These are phyloP conservation scores for Mucor racemosus DNA, from an alignment of 371 early-diverging fungal species.

Conservation along the genomic window DNA sequence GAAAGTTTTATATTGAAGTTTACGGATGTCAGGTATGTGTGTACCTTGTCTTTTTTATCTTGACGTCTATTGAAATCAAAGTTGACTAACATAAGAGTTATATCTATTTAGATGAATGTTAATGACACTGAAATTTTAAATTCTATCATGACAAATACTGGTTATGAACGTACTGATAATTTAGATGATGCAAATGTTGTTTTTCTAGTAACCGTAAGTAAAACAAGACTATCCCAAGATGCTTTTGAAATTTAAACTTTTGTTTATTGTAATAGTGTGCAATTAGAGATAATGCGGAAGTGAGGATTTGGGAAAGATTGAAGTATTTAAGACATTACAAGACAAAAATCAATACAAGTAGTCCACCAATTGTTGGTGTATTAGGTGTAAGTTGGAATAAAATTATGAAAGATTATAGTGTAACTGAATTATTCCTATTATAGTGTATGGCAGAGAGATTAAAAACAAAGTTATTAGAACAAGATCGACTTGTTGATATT, in stretches of 20 bases:
- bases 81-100: not conserved
- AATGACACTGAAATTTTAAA: slow-evolving; percentile 83
- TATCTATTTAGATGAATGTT: slow-evolving; percentile 66
- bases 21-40: slow-evolving; percentile 74
- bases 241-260: not conserved
- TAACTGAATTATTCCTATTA: not conserved
- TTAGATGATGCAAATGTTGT: slow-evolving; percentile 70
- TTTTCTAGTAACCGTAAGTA: slow-evolving; percentile 71
- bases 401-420: not conserved
- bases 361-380: slow-evolving; percentile 77
- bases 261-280: slow-evolving; percentile 56
- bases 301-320: slow-evolving; percentile 75
- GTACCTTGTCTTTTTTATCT: too few relatives aligned
- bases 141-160: slow-evolving; percentile 72
- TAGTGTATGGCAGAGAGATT: slow-evolving; percentile 79
- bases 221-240: too few relatives aligned
- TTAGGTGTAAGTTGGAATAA: slow-evolving; percentile 58
- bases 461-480: slow-evolving; percentile 73
- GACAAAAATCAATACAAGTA: slow-evolving; percentile 51
- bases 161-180: slow-evolving; percentile 64
- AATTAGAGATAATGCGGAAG: slow-evolving; percentile 81
- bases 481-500: slow-evolving; percentile 76
- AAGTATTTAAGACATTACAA: slow-evolving; percentile 60
- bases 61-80: not conserved
- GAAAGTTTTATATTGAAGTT: slow-evolving; percentile 72